These are phyloP conservation scores for Jasminum sambac DNA, from an alignment of 257 asterid genomes.

Conservation along the genomic window DNA sequence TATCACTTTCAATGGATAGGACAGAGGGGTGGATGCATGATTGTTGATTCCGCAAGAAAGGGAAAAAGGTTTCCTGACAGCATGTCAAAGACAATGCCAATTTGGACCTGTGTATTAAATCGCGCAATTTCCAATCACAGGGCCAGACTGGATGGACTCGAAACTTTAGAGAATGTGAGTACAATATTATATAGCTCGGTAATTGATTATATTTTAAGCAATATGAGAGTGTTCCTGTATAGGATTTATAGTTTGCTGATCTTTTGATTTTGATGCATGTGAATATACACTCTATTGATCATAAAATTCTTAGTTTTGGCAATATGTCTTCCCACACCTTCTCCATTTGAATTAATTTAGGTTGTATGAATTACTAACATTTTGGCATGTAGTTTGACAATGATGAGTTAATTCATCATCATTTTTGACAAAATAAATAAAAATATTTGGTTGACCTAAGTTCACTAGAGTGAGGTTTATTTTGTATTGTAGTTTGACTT, in stretches of 20 bases:
- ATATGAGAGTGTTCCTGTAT: neutral
- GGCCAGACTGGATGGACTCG: constrained; percentile 16
- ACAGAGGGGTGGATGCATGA: constrained; percentile 96
- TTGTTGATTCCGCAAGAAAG: constrained; percentile 85
- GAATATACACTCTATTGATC: neutral
- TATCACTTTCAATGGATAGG: constrained; percentile 47
- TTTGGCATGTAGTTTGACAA: neutral
- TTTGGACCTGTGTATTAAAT: constrained; percentile 92
- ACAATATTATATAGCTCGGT: neutral
- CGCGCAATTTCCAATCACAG: constrained; percentile 65
- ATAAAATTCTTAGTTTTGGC: neutral
- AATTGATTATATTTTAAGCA: neutral
- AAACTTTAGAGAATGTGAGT: constrained; percentile 45
- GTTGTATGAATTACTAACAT: neutral
- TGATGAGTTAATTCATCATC: neutral
- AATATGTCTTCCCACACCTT: neutral
- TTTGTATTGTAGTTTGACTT: neutral
- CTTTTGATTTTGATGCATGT: neutral
- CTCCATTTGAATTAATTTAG: neutral
- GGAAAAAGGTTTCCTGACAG: constrained; percentile 98
- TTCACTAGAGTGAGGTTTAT: neutral
- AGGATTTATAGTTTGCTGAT: neutral
- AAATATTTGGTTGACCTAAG: neutral
- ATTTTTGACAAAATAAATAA: neutral
- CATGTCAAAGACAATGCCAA: constrained; percentile 97